A percentile compares a stretch with the other conserved stretches of the same genome.
Evolutionary conservation across 768 basidiomycete genomes (phyloP).

Genomic region (Agaricus subrufescens): DNA sequence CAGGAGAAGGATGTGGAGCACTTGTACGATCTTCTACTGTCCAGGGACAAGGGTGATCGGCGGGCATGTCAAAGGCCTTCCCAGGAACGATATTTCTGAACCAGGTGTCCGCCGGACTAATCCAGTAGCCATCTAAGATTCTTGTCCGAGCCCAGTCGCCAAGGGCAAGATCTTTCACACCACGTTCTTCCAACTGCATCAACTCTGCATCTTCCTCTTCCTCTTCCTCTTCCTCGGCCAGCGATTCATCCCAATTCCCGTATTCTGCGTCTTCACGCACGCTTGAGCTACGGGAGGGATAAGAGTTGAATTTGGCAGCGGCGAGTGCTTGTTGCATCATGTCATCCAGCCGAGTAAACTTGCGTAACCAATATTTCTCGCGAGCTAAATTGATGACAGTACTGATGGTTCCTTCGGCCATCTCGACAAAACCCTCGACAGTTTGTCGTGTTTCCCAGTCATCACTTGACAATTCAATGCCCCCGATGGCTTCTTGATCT

Average conservation of each 20-base stretch:
- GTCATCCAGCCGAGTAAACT: constrained; percentile 59
- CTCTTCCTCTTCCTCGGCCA: constrained; percentile 37
- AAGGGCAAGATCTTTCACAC: constrained; percentile 52
- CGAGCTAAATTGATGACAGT: constrained; percentile 58
- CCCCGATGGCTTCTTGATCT: constrained; percentile 58
- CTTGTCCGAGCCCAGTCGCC: constrained; percentile 68
- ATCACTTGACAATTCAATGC: constrained; percentile 27
- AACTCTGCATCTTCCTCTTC: constrained; percentile 41
- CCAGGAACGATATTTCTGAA: constrained; percentile 39
- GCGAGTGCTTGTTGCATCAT: constrained; percentile 67
- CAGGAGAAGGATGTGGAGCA: constrained; percentile 38
- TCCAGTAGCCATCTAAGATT: constrained; percentile 74
- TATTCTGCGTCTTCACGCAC: constrained; percentile 8
- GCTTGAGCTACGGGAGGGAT: constrained; percentile 1
- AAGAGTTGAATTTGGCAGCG: constrained; percentile 24
- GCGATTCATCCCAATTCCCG: constrained; percentile 20
- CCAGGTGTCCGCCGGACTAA: constrained; percentile 70
- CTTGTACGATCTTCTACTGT: constrained; percentile 29
- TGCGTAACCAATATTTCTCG: constrained; percentile 70
- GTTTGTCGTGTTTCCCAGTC: constrained; percentile 70
- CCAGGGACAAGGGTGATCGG: constrained; percentile 65
- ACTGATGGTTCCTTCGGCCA: constrained; percentile 62
- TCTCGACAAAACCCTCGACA: constrained; percentile 68
- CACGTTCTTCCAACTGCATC: constrained; percentile 35
- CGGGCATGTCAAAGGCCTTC: constrained; percentile 29